Evolutionary conservation across 495 filamentous ascomycete species (phyloP).

Genomic region (Pyrenula massariospora): DNA sequence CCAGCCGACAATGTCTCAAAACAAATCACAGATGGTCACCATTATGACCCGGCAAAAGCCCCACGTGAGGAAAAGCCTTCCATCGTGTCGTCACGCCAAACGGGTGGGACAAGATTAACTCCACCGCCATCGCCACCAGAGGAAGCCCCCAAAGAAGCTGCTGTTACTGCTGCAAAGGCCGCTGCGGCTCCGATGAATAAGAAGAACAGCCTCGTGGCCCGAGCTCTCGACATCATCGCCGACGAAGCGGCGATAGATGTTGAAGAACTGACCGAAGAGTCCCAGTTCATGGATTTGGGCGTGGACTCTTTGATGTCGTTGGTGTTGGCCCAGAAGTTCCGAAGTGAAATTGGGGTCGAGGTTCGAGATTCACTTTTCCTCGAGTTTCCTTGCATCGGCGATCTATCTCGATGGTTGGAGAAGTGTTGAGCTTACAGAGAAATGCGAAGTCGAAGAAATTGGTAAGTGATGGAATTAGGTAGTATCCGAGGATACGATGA

Average conservation of each 20-base stretch:
- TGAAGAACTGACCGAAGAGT: conserved; percentile 18
- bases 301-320: conserved; percentile 26
- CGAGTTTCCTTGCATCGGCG: conserved; percentile 26
- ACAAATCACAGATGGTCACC: background rate
- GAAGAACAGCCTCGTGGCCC: background rate
- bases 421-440: background rate
- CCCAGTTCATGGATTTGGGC: conserved; percentile 22
- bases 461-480: background rate
- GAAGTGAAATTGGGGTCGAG: conserved; percentile 18
- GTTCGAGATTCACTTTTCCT: conserved; percentile 24
- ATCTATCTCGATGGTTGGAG: conserved; percentile 19
- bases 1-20: background rate
- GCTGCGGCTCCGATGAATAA: background rate
- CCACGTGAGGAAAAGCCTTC: background rate
- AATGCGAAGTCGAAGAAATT: too few species aligned
- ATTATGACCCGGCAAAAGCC: background rate
- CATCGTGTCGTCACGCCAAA: background rate
- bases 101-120: background rate
- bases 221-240: conserved; percentile 3
- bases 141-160: background rate
- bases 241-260: conserved; percentile 23
- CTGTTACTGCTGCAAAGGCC: background rate
- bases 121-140: background rate
- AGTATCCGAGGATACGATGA: too few species aligned
- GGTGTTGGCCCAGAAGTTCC: conserved; percentile 15